Evolutionary conservation across 495 filamentous ascomycete species (phyloP), one percentile per base, ranked within the genome.

Genomic region (Pseudotulostoma volvatum): DNA sequence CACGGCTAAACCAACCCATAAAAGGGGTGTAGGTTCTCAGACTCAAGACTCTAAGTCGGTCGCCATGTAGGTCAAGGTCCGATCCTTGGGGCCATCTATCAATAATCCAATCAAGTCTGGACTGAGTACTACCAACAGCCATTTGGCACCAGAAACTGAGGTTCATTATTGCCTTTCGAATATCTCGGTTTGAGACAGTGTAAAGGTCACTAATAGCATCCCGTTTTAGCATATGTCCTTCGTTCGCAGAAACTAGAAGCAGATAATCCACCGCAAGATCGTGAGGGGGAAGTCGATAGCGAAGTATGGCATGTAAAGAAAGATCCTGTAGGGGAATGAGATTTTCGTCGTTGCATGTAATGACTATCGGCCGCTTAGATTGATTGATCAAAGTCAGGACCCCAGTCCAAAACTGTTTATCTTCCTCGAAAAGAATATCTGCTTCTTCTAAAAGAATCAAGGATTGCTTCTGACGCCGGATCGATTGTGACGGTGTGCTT

Each of bases 101-200:
- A 73, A 81, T 45, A 40, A 90, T 79, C 92, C 92, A 99, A 37
- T 90, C 84, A 17, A 93, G 66, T 1, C 88, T 87, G 1, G 82
- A 79, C 51, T 81, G 82, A 9, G 73, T 66, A 48, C 92, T 88
- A n/a, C 92, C 92, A 18, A 96, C 73, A 0, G 74, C 86, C 57
- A 96, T 85, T 57, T 95, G 90, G 49, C 92, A 96, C 85, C 85
- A 95, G 54, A 90, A 93, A 44, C 93, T 76, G 8, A 99, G 65
- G 36, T 99, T 84, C 42, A 71, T 79, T n/a, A 96, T 74, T 0
- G 77, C 75, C 18, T 74, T 81, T 15, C 92, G 74, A 14, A 99
- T 62, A 51, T 96, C 90, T 32, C 66, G 54, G 1, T 65, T 48
- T 18, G 77, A 75, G 1, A 73, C 70, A 33, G 67, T 56, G 47